Percentiles rank a stretch among this genome's conserved stretches.
Evolutionary conservation across 345 rosid genomes (phyloP).

Genomic region (Gossypium thurberi): DNA sequence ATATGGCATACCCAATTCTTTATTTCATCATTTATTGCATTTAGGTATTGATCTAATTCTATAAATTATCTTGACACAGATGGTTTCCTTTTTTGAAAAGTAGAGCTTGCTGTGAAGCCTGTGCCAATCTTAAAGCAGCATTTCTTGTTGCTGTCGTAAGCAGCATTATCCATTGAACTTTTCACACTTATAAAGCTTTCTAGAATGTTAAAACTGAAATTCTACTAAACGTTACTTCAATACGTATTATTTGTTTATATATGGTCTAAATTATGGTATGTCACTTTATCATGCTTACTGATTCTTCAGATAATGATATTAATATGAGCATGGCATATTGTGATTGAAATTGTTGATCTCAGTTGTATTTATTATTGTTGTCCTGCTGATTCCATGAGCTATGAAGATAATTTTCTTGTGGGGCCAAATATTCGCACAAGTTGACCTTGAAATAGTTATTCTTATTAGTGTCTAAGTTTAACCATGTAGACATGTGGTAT

Average conservation of each 20-base stretch:
- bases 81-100: constrained; percentile 94
- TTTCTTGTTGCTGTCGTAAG: constrained; percentile 93
- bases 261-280: neutral
- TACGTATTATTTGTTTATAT: neutral
- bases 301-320: neutral
- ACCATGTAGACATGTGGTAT: neutral
- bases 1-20: neutral
- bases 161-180: constrained; percentile 3
- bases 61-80: constrained; percentile 42
- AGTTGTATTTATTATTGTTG: neutral
- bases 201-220: neutral
- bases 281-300: neutral
- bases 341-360: neutral
- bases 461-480: neutral
- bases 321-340: constrained; percentile 5
- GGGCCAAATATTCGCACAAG: neutral
- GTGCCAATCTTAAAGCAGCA: constrained; percentile 97
- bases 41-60: neutral
- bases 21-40: neutral
- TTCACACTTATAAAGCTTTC: neutral
- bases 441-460: neutral
- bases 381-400: neutral
- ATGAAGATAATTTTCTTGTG: neutral
- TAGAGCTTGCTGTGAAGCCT: constrained; percentile 94
- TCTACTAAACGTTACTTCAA: neutral